Conservation (phyloP, 805 yeast genomes). For the Candida bentonensis region DNA sequence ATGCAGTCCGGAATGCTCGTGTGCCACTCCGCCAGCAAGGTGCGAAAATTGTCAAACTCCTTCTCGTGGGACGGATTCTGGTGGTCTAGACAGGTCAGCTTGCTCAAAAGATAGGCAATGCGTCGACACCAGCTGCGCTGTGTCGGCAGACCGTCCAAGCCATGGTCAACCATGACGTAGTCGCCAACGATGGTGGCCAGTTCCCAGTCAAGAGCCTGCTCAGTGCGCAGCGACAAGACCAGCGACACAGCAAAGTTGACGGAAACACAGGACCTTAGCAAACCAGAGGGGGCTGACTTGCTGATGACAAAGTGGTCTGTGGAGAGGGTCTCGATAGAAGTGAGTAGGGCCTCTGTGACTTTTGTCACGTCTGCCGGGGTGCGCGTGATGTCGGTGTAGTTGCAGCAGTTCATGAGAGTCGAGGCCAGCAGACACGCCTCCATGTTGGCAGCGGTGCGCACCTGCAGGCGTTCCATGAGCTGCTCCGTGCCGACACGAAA, state of each 20-base stretch:
- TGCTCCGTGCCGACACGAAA: not conserved
- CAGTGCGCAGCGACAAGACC: not conserved
- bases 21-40: not conserved
- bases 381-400: not conserved
- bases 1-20: not conserved
- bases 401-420: not conserved
- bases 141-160: not conserved
- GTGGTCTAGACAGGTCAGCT: not conserved
- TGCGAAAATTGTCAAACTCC: not conserved
- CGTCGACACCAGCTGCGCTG: not conserved
- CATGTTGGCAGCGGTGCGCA: not conserved
- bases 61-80: not conserved
- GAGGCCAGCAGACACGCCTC: not conserved
- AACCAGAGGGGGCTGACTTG: not conserved
- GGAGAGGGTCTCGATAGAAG: not conserved
- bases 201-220: not conserved
- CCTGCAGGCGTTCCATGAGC: not conserved
- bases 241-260: not conserved
- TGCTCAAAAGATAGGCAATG: not conserved
- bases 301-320: not conserved
- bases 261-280: not conserved
- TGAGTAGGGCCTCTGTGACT: not conserved
- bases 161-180: not conserved
- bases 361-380: not conserved
- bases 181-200: not conserved